Evolutionary conservation across 139 green algal species (phyloP).

Genomic region (Picochlorum sp.): DNA sequence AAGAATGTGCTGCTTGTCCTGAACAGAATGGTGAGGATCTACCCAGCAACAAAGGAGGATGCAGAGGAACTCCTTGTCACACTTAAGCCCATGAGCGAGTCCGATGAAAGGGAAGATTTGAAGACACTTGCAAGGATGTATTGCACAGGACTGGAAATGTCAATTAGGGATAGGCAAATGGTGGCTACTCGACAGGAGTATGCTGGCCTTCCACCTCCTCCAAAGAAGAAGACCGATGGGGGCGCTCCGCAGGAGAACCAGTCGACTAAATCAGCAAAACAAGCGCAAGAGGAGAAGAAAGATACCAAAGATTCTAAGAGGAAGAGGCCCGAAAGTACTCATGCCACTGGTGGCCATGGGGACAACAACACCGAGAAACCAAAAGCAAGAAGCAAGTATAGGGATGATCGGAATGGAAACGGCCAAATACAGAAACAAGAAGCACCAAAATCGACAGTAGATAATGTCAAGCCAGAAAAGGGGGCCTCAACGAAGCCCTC

Average conservation of each 20-base stretch:
- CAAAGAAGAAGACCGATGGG: not conserved
- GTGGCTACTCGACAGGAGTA: conserved; percentile 23
- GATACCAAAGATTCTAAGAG: not conserved
- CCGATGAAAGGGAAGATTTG: conserved; percentile 37
- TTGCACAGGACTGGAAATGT: conserved; percentile 25
- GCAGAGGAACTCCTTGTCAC: not conserved
- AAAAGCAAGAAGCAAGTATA: no score
- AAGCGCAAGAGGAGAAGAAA: conserved; percentile 2
- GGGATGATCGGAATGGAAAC: no score
- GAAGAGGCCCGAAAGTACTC: no score
- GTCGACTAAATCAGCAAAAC: not conserved
- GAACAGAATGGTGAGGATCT: conserved; percentile 24
- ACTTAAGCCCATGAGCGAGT: conserved; percentile 19
- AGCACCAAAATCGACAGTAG: no score
- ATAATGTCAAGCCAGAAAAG: no score
- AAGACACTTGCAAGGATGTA: conserved; percentile 43
- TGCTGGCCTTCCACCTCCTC: conserved; percentile 18
- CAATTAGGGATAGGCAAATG: conserved; percentile 25
- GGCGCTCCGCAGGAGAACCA: not conserved
- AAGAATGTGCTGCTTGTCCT: conserved; percentile 49
- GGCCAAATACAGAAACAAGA: no score
- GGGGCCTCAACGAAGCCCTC: no score
- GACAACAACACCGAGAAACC: no score
- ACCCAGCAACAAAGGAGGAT: conserved; percentile 8
- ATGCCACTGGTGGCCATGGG: no score